Base-by-base conservation (phyloP, 257 asterid species). In the Solanum tacnaense region DNA sequence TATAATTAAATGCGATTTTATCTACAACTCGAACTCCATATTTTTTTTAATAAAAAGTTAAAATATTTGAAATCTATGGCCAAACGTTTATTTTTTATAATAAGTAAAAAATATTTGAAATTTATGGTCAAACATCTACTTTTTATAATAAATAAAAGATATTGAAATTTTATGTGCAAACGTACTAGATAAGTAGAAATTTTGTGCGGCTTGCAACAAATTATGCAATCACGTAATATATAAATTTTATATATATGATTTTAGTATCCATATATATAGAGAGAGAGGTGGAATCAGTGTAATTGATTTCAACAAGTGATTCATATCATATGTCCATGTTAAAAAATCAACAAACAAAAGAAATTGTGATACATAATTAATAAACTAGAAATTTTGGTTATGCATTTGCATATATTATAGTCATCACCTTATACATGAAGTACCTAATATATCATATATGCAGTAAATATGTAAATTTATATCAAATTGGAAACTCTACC, bases 111-210 rank as follows among this genome's bases (percentile, higher is more conserved):
- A 4, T 25, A 65, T 25, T 12, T 67, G 4, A 67, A 67, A 25
- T 25, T 0, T 11, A 13, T 12, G 11, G 2, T 5, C 10, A 58
- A 21, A 58, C 1, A 4, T 1, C 12, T 56, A 6, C 2, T 21
- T 62, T 4, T 23, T 23, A 2, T 38, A 38, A 62, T 4, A 10
- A 65, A 25, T 65, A 65, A 3, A 58, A 58, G 0, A 1, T 62
- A 67, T 27, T 27, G 1, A 1, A 29, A 68, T 1, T 13, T 1
- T 27, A 27, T 68, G 6, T 1, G 3, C 10, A 21, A 20, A 20
- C 25, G 0, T 20, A 18, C 65, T 56, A 6, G 3, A 56, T 21
- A 58, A 58, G 11, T 58, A 3, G 1, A 62, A 11, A 62, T 4
- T 21, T 21, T 60, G 29, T 60, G 6, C 6, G 3, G 29, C 15